Evolutionary conservation across 768 basidiomycete genomes (phyloP), one percentile per base, ranked within the genome.

Genomic region (Paxillus rubicundulus): DNA sequence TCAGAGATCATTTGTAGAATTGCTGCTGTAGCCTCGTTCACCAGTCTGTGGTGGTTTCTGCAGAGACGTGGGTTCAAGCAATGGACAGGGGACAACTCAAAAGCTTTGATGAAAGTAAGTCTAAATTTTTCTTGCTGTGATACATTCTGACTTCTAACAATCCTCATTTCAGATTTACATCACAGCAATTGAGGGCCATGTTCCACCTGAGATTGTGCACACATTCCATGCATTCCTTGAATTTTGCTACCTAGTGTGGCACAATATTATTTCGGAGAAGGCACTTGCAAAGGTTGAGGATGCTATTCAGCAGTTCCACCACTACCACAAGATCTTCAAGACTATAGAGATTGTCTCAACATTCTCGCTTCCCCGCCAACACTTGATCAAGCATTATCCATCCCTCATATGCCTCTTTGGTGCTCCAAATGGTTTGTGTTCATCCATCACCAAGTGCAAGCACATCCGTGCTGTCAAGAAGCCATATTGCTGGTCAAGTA

Each of bases 31-130:
- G 61, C 67, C 4, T 32, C 56, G 1, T 73, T 69, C 40, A 47
- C 69, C 0, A 67, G 64, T 0, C 57, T 72, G 1, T 58, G 61
- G 3, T 54, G 59, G 0, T 73, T 74, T 43, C 65, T 62, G 10
- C 54, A 71, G 28, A 70, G 72, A 1, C 52, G 52, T 1, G 54
- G 59, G 0, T 72, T 72, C 45, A 68, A 68, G 24, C 72, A 72
- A 40, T 74, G 72, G 72, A 74, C 69, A 0, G 72, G 70, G 8
- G 63, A 73, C 46, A 67, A 74, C 41, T 74, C 69, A 5, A 74
- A 74, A 21, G 70, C 65, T 0, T 53, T 73, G 5, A 73, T 73
- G 70, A 72, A 73, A 65, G 71, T 71, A 24, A n/a, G 0, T 28
- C 37, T 9, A 10, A 38, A 16, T 7, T n/a, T 24, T 46, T 1